Evolutionary conservation across 352 stramenopile genomes (phyloP), one percentile per base, ranked within the genome.

Genomic region (Pythium dissimile): DNA sequence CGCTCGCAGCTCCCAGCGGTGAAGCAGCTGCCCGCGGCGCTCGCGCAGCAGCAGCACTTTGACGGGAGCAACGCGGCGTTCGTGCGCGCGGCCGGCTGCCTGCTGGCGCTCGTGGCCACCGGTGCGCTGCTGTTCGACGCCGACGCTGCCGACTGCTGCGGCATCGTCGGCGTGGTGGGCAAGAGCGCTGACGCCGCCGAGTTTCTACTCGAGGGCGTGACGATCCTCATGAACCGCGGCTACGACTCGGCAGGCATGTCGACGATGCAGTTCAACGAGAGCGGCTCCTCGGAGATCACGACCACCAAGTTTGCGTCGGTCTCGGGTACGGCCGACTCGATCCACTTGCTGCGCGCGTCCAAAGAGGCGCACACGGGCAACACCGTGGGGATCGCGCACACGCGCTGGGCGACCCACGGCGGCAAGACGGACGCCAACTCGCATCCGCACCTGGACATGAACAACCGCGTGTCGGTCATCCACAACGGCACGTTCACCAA

Each of bases 401-500:
- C 97, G n/a, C 96, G 97, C 11, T 99, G 97, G 97, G 97, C 97
- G 12, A 99, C 97, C 9, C 97, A 99, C 71, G 97, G 97, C 41
- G 73, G 84, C 46, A 99, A 98, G 71, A 99, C 96, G 7, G 96
- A 99, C 80, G 81, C 85, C 55, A 99, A 99, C 86, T 97, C 96
- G 23, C 97, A 99, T 72, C 97, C 97, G 32, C 97, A 99, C 75
- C 92, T 71, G 47, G 96, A 98, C 80, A 92, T 86, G 53, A 86
- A 97, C 50, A 82, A 88, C 46, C 80, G 87, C 46, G 93, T 99
- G 48, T 95, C 94, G 6, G 66, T 99, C n/a, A 95, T 99, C 18
- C 97, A 99, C 78, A 99, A 99, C 71, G 97, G 97, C 41, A 99
- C 97, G 28, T 96, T 99, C 64, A 99, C 97, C 56, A 99, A 99